These are phyloP conservation scores for Arthrinium phaeospermum DNA, from an alignment of 2,329 filamentous ascomycete species.

Conservation along the genomic window DNA sequence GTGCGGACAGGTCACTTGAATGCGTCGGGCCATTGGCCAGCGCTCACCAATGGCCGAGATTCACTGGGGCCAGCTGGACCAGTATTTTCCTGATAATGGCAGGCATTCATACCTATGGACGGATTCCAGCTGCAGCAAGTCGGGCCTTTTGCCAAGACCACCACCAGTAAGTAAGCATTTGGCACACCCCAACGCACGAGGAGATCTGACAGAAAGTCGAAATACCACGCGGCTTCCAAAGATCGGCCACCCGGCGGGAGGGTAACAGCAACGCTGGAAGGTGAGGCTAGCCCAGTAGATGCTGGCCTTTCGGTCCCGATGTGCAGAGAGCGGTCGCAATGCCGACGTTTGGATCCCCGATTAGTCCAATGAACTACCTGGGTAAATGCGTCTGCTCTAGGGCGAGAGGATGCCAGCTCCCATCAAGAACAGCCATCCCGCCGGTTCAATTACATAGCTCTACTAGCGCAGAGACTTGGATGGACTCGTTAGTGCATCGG, in stretches of 20 bases:
- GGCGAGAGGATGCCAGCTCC: neutral
- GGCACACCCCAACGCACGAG: neutral
- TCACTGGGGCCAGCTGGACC: neutral
- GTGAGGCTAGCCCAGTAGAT: neutral
- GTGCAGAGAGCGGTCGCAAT: neutral
- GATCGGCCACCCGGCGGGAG: neutral
- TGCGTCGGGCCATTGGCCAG: neutral
- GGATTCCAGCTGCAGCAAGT: neutral
- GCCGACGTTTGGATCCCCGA: neutral
- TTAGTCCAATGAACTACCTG: neutral
- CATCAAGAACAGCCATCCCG: neutral
- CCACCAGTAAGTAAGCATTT: neutral
- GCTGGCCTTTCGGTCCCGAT: neutral
- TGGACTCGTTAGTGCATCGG: neutral
- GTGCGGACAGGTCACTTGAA: neutral
- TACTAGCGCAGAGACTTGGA: neutral
- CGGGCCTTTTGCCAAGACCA: conserved; percentile 5
- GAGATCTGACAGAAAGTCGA: neutral
- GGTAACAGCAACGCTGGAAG: neutral
- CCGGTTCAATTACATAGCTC: neutral
- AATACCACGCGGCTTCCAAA: neutral
- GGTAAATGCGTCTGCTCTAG: neutral
- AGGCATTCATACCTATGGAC: neutral
- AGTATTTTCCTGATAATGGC: neutral
- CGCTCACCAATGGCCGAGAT: neutral